Conservation (phyloP, 768 basidiomycete genomes). For the Kwoniella heveanensis region DNA sequence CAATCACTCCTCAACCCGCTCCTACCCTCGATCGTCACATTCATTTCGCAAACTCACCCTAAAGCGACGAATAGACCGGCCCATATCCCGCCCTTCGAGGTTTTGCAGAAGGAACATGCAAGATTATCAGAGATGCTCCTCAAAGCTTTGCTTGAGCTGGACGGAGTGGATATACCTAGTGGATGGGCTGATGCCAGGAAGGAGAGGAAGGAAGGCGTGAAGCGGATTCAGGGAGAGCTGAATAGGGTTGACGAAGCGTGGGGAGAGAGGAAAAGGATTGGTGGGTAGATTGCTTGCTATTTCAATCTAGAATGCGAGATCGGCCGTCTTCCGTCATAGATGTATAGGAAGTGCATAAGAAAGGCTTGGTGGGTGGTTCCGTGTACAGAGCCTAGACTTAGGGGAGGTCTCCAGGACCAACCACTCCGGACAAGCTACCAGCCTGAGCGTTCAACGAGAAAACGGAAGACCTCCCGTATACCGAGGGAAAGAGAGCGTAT, state of each 20-base stretch:
- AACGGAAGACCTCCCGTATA: too few species aligned
- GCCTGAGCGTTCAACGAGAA: too few species aligned
- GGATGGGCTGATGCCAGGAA: slow-evolving; percentile 77
- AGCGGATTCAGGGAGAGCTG: slow-evolving; percentile 77
- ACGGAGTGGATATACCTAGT: slow-evolving; percentile 72
- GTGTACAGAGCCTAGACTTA: too few species aligned
- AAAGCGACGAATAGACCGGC: slow-evolving; percentile 38
- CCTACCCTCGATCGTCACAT: slow-evolving; percentile 34
- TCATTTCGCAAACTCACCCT: slow-evolving; percentile 33
- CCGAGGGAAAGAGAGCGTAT: background rate
- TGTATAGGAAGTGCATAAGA: background rate
- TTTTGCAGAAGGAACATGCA: slow-evolving; percentile 60
- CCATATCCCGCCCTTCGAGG: slow-evolving; percentile 45
- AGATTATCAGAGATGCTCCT: slow-evolving; percentile 79
- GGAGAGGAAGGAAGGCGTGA: slow-evolving; percentile 83
- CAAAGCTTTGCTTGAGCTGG: slow-evolving; percentile 82
- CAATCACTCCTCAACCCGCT: slow-evolving; percentile 30
- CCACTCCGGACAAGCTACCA: too few species aligned
- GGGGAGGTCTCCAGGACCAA: too few species aligned
- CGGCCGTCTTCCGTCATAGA: background rate
- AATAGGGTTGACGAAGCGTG: slow-evolving; percentile 77
- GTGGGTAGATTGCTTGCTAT: slow-evolving; percentile 1
- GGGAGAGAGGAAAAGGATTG: slow-evolving; percentile 55
- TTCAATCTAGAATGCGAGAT: too few species aligned
- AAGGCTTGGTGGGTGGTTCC: too few species aligned